Conservation (phyloP, 352 stramenopile genomes). For the Globisporangium viniferum region DNA sequence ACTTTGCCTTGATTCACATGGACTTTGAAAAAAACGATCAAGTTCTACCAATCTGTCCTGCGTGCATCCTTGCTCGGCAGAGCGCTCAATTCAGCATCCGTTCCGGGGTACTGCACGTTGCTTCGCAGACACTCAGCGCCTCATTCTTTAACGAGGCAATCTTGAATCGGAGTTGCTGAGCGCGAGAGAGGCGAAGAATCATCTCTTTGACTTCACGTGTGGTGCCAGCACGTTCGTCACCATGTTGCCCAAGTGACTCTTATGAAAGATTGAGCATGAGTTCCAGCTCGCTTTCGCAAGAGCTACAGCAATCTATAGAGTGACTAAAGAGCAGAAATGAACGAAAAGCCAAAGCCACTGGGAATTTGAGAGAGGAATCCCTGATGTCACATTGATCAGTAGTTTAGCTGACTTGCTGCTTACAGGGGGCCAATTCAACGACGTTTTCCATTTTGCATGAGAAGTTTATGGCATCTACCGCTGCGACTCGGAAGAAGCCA, state of each 20-base stretch:
- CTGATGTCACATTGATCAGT: slow-evolving; percentile 12
- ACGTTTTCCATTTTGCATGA: slow-evolving; percentile 17
- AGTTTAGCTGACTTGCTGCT: slow-evolving; percentile 6
- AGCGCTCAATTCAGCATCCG: too few species aligned
- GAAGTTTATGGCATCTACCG: not conserved
- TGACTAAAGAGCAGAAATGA: not conserved
- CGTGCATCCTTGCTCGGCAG: too few species aligned
- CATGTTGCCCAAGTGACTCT: not conserved
- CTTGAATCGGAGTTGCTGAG: too few species aligned
- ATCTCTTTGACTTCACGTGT: not conserved
- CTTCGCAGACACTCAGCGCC: too few species aligned
- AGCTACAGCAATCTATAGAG: not conserved
- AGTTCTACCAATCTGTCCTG: too few species aligned
- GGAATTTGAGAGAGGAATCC: slow-evolving; percentile 15
- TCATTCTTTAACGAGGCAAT: too few species aligned
- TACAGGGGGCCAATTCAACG: slow-evolving; percentile 15
- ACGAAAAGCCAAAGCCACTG: not conserved
- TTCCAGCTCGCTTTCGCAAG: not conserved
- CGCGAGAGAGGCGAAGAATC: too few species aligned
- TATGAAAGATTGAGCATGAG: not conserved
- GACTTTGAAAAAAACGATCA: too few species aligned
- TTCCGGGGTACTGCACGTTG: too few species aligned
- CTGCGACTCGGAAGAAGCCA: not conserved
- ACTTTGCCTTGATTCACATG: too few species aligned
- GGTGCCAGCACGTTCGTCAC: not conserved